These are phyloP conservation scores for Phytophthora citricola DNA, from an alignment of 352 stramenopile genomes.

Conservation along the genomic window DNA sequence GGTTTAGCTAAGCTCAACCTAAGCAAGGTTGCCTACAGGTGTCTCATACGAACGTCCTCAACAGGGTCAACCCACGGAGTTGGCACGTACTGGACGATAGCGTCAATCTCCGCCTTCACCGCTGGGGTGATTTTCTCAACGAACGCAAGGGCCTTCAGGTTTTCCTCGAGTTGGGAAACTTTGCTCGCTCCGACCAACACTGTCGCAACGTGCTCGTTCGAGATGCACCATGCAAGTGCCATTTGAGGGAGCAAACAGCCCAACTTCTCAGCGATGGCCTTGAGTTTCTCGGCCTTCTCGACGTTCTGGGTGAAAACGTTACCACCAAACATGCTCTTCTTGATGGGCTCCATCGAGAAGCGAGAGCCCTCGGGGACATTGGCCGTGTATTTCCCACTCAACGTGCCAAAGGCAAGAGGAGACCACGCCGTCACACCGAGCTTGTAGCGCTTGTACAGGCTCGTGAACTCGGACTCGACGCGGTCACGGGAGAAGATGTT, in stretches of 20 bases:
- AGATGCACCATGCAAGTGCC: background rate
- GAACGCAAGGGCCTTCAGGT: background rate
- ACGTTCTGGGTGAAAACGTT: slow-evolving; percentile 3
- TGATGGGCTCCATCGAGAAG: slow-evolving; percentile 9
- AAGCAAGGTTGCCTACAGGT: background rate
- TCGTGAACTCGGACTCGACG: slow-evolving; percentile 57
- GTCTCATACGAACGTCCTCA: background rate
- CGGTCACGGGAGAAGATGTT: slow-evolving; percentile 55
- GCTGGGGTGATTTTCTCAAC: background rate
- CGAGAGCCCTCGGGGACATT: slow-evolving; percentile 37
- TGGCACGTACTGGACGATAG: background rate
- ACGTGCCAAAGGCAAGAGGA: slow-evolving; percentile 52
- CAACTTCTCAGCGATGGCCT: slow-evolving; percentile 9
- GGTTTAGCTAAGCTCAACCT: background rate
- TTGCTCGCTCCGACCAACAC: background rate
- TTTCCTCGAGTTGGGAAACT: background rate
- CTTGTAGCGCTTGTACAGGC: slow-evolving; percentile 61
- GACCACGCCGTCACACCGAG: slow-evolving; percentile 59
- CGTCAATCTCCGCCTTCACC: background rate
- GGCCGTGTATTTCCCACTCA: slow-evolving; percentile 68
- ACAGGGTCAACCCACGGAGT: background rate
- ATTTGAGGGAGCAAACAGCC: background rate
- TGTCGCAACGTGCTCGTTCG: background rate
- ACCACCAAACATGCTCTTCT: slow-evolving; percentile 6
- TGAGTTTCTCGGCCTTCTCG: slow-evolving; percentile 13